phyloP scores from a whole-genome alignment of 164 flowering plant species.

The Tinospora cordifolia region DNA sequence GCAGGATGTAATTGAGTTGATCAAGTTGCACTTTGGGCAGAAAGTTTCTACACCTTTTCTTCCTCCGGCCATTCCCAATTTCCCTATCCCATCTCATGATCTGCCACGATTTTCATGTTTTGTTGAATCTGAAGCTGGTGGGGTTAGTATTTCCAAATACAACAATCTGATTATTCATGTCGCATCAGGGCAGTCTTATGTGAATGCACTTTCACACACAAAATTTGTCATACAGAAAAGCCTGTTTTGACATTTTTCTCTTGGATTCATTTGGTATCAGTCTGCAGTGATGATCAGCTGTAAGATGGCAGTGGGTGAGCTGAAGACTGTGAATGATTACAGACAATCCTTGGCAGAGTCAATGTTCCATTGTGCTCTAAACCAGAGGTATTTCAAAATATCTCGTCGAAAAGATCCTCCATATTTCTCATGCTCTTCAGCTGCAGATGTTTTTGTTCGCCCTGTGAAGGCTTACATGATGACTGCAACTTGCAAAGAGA shows the following conservation, averaged over 20 bases:
- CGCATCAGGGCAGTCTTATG: not conserved
- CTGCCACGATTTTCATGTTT: slow-evolving; percentile 87
- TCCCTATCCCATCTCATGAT: slow-evolving; percentile 63
- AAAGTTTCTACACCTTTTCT: slow-evolving; percentile 39
- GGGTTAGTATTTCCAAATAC: slow-evolving; percentile 46
- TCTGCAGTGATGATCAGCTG: slow-evolving; percentile 91
- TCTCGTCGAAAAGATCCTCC: slow-evolving; percentile 86
- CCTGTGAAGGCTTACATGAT: slow-evolving; percentile 77
- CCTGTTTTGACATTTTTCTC: slow-evolving; percentile 9
- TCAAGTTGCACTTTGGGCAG: slow-evolving; percentile 63
- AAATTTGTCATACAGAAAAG: not conserved
- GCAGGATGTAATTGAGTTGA: slow-evolving; percentile 81
- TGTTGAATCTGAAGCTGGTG: slow-evolving; percentile 92
- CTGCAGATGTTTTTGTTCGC: slow-evolving; percentile 67
- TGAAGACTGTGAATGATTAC: slow-evolving; percentile 84
- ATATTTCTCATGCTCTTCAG: slow-evolving; percentile 77
- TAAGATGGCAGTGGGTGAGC: slow-evolving; percentile 64
- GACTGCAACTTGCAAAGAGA: slow-evolving; percentile 84
- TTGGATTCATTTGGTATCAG: slow-evolving; percentile 34
- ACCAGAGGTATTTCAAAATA: slow-evolving; percentile 80
- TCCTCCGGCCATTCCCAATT: slow-evolving; percentile 44
- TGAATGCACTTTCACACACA: not conserved
- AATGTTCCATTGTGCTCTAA: slow-evolving; percentile 81
- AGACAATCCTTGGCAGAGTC: slow-evolving; percentile 69
- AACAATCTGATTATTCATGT: not conserved